Evolutionary conservation across 108 stramenopile species (phyloP), one percentile per base, ranked within the genome.

Genomic region (Discostella stelligeroides): DNA sequence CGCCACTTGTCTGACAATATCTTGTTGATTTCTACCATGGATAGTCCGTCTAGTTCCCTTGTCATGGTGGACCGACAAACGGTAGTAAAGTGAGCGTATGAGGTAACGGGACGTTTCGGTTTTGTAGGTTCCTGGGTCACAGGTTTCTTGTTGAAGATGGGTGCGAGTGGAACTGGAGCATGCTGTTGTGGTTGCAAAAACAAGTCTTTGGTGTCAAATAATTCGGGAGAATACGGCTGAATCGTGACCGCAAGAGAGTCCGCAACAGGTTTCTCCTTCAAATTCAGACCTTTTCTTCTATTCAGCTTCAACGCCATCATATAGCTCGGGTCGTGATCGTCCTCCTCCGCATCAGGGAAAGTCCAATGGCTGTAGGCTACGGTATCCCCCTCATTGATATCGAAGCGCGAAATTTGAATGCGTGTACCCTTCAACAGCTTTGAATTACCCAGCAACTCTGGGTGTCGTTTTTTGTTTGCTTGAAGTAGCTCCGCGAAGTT

Each of bases 291-390:
- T 29, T 15, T 56, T 70, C 79, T 84, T 27, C 89, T 83, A 47
- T 92, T 70, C 43, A 95, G 70, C 68, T 85, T 85, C 63, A 77
- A 65, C 7, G 85, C 91, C 94, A 95, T 92, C 94, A 95, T 92
- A 65, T 95, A 95, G 59, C 86, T 88, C 6, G 89, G 88, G 54
- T 90, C 91, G n/a, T 82, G 70, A 21, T 68, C 63, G 28, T 95
- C 91, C 48, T 66, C 25, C 11, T 86, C 75, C 27, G 84, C 84
- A 60, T 95, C 94, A 10, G 94, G 94, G 70, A 95, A 95, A 9
- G 88, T 87, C 94, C 94, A 95, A 54, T 95, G 94, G 50, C 86
- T 82, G 53, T 95, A 95, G 0, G 89, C 88, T 34, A 85, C 70
- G 51, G 76, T 80, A 8, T 81, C 72, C 28, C 78, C 72, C 11